Conservation (phyloP, 2,329 filamentous ascomycete genomes). For the Cercospora brassicicola region DNA sequence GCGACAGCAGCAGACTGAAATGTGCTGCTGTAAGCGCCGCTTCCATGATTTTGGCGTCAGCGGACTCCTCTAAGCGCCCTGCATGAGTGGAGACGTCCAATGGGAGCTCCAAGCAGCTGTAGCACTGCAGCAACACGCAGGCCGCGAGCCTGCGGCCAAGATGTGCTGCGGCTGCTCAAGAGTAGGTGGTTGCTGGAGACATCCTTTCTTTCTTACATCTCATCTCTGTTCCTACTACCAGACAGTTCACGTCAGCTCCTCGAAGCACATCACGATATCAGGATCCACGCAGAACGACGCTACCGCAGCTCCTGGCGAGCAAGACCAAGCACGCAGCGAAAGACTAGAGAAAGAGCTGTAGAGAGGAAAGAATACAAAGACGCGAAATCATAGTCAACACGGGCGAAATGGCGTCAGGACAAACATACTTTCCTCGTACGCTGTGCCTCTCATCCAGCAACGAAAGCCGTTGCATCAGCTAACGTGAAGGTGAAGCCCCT, state of each 20-base stretch:
- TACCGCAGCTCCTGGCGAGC: neutral
- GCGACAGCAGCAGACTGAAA: neutral
- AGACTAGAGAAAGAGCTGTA: neutral
- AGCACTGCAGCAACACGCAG: constrained; percentile 16
- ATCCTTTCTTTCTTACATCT: neutral
- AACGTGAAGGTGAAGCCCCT: neutral
- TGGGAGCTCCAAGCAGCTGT: constrained; percentile 20
- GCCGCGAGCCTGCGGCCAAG: constrained; percentile 21
- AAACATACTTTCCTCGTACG: neutral
- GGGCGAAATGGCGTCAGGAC: neutral
- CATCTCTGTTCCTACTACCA: neutral
- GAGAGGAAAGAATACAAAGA: neutral
- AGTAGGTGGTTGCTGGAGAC: neutral
- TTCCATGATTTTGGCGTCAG: constrained; percentile 15
- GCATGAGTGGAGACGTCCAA: constrained; percentile 21
- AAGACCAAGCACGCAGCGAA: neutral
- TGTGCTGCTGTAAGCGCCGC: constrained; percentile 17
- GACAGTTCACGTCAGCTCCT: neutral
- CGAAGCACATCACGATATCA: neutral
- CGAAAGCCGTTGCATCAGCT: neutral
- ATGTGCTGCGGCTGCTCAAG: constrained; percentile 10
- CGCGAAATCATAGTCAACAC: neutral
- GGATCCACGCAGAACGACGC: neutral
- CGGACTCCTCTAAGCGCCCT: constrained; percentile 18
- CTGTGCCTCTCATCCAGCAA: neutral